Evolutionary conservation across 2,329 filamentous ascomycete genomes (phyloP), one percentile per base, ranked within the genome.

Genomic region (Apiospora marii): DNA sequence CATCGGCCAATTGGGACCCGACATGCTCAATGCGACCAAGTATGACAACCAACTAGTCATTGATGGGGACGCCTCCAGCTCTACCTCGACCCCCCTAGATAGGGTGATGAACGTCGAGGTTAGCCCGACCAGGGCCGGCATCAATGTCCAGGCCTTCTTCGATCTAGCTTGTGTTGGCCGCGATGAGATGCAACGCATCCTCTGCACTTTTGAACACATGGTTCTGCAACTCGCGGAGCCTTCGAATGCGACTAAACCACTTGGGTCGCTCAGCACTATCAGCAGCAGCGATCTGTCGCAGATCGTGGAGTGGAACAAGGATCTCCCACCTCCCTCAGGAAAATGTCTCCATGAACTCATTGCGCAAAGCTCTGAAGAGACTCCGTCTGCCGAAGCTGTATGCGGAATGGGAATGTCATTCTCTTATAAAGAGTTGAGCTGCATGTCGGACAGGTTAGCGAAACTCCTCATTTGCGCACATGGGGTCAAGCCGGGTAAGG

Each of bases 21-120:
- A 69, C n/a, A 72, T 72, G 71, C 49, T 49, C 34, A 72, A 72
- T 43, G 67, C 71, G 19, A 69, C 71, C 67, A 72, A 69, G 41
- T 69, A 67, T 53, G 67, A 72, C 41, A 69, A 72, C 41, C 71
- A 72, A 43, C 67, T 72, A 1, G 71, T 72, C 19, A 72, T 72
- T 16, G 68, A 68, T 3, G 71, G 67, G 13, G 71, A 69, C 51
- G 16, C 67, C 19, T 53, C 67, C 41, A 43, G 67, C 48, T 69
- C 67, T 10, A 68, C 24, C 46, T 72, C 71, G 13, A 68, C 67
- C 67, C 67, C 68, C 12, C 41, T 72, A 8, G 67, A 72, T 43
- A 46, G 67, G 37, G 67, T 67, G 3, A 51, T 72, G 34, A 72
- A 72, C 48, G 44, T 69, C 37, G 71, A 69, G 51, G 68, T 51